A percentile compares a stretch with the other conserved stretches of the same genome.
Evolutionary conservation across 495 filamentous ascomycete species (phyloP).

Genomic region (Talaromyces ruber): DNA sequence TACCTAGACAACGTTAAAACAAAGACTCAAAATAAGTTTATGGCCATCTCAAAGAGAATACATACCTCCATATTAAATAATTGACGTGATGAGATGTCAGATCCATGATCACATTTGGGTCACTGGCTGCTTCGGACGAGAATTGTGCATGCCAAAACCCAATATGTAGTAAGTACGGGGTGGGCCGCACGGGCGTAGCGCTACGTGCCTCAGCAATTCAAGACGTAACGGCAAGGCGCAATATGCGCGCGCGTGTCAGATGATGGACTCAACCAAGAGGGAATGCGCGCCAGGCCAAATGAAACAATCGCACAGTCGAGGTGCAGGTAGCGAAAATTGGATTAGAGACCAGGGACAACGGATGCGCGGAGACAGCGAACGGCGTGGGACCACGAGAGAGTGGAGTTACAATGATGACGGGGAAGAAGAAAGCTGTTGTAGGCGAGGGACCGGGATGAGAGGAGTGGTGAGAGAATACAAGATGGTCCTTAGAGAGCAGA

Average conservation of each 20-base stretch:
- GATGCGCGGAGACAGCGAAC: slow-evolving; percentile 11
- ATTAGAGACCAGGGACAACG: slow-evolving; percentile 18
- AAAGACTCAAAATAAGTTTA: slow-evolving; percentile 4
- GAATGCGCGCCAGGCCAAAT: not conserved
- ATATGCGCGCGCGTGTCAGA: not conserved
- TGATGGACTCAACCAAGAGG: not conserved
- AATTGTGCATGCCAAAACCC: slow-evolving; percentile 6
- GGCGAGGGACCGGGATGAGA: not conserved
- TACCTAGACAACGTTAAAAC: slow-evolving; percentile 46
- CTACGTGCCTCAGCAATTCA: not conserved
- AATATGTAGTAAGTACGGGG: not conserved
- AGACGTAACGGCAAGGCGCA: not conserved
- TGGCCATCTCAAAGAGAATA: slow-evolving; percentile 18
- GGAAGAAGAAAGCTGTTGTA: not conserved
- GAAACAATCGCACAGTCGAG: not conserved
- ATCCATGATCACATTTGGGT: slow-evolving; percentile 38
- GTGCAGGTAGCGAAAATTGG: slow-evolving; percentile 23
- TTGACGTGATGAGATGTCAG: slow-evolving; percentile 93
- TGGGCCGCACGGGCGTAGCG: slow-evolving; percentile 6
- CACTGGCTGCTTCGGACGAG: not conserved
- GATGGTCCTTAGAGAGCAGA: not conserved
- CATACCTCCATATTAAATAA: slow-evolving; percentile 97
- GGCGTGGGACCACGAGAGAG: slow-evolving; percentile 14
- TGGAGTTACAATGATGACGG: slow-evolving; percentile 11
- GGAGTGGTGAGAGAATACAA: not conserved